Base-by-base conservation (phyloP, 352 stramenopile genomes). In the Phytophthora colocasiae region DNA sequence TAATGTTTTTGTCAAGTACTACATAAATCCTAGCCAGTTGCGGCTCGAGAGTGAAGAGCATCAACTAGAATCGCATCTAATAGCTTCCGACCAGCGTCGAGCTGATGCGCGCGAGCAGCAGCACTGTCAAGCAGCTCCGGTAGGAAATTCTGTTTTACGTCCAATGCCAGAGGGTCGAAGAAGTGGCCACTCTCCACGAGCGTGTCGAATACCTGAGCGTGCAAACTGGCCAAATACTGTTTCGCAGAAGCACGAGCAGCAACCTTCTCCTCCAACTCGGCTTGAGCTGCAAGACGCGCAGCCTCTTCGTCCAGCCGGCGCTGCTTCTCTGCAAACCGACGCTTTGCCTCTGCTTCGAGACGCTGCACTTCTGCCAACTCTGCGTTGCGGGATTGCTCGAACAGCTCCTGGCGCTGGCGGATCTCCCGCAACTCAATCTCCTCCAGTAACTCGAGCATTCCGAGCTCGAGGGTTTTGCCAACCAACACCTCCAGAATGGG, bases 401-500 rank as follows among this genome's bases (percentile, higher is more conserved):
- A 98, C 32, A 97, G 81, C 38, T 97, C 75, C 71, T 98, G 94
- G 36, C 95, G 93, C 56, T 85, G 77, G 8, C 87, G 77, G 22
- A 98, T 97, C 36, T 93, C 90, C 7, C 79, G 82, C 15, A 98
- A 70, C 70, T 98, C 95, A 44, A 93, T 87, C 68, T 98, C 95
- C 77, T 98, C 93, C 36, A 98, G 85, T n/a, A 98, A 73, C 64
- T 98, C 95, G 38, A 98, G 76, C 83, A 98, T 91, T 7, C 89
- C 79, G n/a, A 98, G 82, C 80, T 98, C 92, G 2, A 98, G 77
- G 17, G 93, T 97, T 77, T 98, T 98, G 26, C 95, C 95, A 17
- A 98, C 94, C 15, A 98, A 80, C 52, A 98, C 95, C 64, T 98
- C 95, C 22, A 98, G 72, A 45, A 98, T 97, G 15, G 95, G 95